A percentile compares a stretch with the other conserved stretches of the same genome.
phyloP scores from a whole-genome alignment of 352 stramenopile species.

The Globisporangium splendens region DNA sequence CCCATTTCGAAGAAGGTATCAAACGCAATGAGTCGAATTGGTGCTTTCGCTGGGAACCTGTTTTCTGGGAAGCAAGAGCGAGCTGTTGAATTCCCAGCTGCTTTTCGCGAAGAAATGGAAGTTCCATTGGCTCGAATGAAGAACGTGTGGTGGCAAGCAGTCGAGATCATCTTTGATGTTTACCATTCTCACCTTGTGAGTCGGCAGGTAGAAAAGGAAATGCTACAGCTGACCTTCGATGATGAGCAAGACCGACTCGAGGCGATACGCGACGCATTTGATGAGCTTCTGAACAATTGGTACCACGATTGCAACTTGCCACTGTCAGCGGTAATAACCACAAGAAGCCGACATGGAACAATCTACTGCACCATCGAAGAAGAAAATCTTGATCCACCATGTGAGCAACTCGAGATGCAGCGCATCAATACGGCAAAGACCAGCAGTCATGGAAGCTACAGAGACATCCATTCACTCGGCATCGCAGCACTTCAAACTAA shows the following conservation, averaged over 20 bases:
- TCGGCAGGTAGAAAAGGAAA: background rate
- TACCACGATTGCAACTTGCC: background rate
- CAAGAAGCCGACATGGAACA: background rate
- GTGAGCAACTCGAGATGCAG: background rate
- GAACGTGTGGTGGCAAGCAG: conserved; percentile 21
- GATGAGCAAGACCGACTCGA: background rate
- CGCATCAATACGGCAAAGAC: background rate
- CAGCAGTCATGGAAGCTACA: background rate
- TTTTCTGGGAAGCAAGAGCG: conserved; percentile 1
- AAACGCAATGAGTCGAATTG: no score
- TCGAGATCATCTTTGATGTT: conserved; percentile 17
- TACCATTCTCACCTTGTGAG: background rate
- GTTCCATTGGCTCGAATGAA: conserved; percentile 13
- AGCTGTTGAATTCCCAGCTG: conserved; percentile 1
- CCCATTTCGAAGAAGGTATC: background rate
- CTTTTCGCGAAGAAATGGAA: conserved; percentile 10
- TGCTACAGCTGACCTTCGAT: background rate
- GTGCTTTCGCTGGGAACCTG: background rate
- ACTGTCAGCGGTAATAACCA: background rate
- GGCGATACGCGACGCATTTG: background rate
- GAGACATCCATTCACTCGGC: background rate
- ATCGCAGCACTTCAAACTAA: background rate
- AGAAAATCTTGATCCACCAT: background rate
- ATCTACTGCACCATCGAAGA: background rate
- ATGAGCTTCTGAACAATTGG: background rate